Conservation (phyloP, 129 eudicot genomes). For the Artemisia annua region DNA sequence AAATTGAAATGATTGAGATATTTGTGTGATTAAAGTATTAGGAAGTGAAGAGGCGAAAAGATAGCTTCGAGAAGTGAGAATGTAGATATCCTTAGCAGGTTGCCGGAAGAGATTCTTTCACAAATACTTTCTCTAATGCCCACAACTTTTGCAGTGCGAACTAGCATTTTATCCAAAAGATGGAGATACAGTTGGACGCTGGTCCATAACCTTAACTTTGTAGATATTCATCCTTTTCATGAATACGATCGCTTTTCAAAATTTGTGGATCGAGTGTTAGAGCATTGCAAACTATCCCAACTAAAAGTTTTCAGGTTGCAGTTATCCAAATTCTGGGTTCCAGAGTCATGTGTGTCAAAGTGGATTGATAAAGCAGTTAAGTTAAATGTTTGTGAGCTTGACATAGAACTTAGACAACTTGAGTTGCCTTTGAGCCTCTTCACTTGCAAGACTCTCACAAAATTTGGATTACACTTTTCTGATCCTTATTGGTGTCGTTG, state of each 20-base stretch:
- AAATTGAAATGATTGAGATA: too few species aligned
- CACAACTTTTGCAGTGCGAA: conserved; percentile 22
- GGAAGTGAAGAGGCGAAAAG: too few species aligned
- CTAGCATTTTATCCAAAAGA: background rate
- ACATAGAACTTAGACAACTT: too few species aligned
- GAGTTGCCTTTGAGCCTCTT: too few species aligned
- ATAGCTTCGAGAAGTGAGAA: too few species aligned
- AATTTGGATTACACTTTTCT: background rate
- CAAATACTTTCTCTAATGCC: conserved; percentile 26
- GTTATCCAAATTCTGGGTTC: background rate
- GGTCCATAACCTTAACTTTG: conserved; percentile 20
- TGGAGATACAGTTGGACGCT: background rate
- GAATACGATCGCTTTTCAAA: background rate
- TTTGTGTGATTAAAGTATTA: too few species aligned
- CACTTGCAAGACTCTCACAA: too few species aligned
- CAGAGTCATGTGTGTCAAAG: too few species aligned
- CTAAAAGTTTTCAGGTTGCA: background rate
- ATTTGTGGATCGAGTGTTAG: conserved; percentile 12
- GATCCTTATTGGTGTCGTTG: background rate
- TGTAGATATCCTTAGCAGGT: background rate
- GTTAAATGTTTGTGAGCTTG: too few species aligned
- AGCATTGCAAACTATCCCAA: conserved; percentile 5
- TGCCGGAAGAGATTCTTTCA: conserved; percentile 26
- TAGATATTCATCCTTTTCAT: background rate
- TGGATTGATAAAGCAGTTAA: too few species aligned